Evolutionary conservation across 2,329 filamentous ascomycete genomes (phyloP), one percentile per base, ranked within the genome.

Genomic region (Metarhizium robertsii): DNA sequence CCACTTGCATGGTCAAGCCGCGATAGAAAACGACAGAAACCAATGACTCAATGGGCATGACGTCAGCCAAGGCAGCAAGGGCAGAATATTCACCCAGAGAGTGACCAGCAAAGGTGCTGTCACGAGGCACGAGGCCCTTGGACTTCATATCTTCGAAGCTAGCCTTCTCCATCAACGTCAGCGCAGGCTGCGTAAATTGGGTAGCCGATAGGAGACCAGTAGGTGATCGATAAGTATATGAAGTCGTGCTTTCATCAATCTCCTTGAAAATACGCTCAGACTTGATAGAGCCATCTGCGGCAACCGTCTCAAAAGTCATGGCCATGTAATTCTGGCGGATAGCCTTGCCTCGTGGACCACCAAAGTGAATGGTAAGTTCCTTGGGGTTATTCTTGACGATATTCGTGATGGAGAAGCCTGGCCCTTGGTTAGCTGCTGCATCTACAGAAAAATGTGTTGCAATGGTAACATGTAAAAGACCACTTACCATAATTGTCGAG

Each of bases 241-340:
- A 97, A 6, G 88, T 89, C 2, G 92, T 97, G 68, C 80, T 86
- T 75, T 97, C 94, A 66, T 87, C 83, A 65, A 99, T 92, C 66
- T 95, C 92, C 79, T 99, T 97, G 83, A 99, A 99, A 69, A 99
- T 99, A 75, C 92, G 95, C 79, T 99, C 94, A 0, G 94, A 96
- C 75, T 96, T 97, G 77, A 96, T 91, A 40, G 84, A 84, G 30
- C 94, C 94, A 70, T 99, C 94, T 2, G 89, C 77, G 57, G 87
- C 88, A 53, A 99, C 91, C n/a, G 92, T 95, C 78, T 99, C 94
- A 73, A 97, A 99, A 50, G 92, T 97, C 94, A 99, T 99, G 58
- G 92, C 86, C 88, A 97, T 97, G 79, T 99, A 99, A 75, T 99
- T 99, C 69, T 96, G 88, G 60, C 94, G 90, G 64, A 99, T 99